A percentile compares a stretch with the other conserved stretches of the same genome.
phyloP scores from a whole-genome alignment of 139 green algal genomes.

The Coccomyxa sp. region DNA sequence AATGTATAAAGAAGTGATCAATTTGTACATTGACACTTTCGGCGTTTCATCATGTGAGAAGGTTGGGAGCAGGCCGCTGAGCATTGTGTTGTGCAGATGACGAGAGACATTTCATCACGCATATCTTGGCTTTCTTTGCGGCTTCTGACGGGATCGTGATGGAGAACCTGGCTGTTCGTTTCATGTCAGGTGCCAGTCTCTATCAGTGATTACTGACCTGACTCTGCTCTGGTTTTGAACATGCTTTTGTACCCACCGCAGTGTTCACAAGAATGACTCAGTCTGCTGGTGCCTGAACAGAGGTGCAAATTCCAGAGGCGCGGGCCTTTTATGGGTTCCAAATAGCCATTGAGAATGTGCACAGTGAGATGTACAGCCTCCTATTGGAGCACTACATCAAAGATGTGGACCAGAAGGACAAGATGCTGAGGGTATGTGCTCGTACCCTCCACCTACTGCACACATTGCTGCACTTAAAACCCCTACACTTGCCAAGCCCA shows the following conservation, averaged over 20 bases:
- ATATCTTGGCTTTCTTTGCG: constrained; percentile 89
- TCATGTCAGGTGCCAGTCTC: constrained; percentile 59
- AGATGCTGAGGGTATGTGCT: constrained; percentile 39
- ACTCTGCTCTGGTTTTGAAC: background rate
- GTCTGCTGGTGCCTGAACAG: constrained; percentile 19
- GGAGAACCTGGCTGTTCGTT: constrained; percentile 77
- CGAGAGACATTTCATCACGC: constrained; percentile 79
- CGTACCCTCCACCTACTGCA: background rate
- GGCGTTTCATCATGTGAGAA: no score
- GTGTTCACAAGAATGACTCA: background rate
- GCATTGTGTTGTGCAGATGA: constrained; percentile 29
- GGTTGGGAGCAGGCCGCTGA: no score
- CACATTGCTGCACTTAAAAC: background rate
- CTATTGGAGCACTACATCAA: constrained; percentile 68
- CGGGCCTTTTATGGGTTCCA: constrained; percentile 85
- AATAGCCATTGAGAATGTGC: constrained; percentile 85
- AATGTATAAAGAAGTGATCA: no score
- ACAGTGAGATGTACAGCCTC: constrained; percentile 76
- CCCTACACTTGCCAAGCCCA: no score
- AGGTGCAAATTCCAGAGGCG: constrained; percentile 80
- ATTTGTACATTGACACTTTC: no score
- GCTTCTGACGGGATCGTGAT: constrained; percentile 84
- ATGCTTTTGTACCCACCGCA: background rate
- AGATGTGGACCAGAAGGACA: constrained; percentile 38
- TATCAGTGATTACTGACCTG: background rate